A percentile compares a stretch with the other conserved stretches of the same genome.
Conservation (phyloP, 345 rosid species). For the Brassica rapa region DNA sequence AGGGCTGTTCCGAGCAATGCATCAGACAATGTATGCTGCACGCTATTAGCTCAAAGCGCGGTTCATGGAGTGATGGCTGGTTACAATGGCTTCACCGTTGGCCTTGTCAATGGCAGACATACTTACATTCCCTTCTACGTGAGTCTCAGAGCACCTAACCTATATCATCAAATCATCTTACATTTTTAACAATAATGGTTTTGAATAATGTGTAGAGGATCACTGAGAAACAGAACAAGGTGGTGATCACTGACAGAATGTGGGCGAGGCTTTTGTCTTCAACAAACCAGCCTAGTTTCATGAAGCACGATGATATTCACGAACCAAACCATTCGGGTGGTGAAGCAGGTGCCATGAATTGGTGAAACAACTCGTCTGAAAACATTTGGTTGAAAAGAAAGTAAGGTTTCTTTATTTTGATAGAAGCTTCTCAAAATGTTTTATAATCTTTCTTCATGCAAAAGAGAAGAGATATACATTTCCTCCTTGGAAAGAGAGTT, state of each 20-base stretch:
- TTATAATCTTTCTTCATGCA: constrained; percentile 22
- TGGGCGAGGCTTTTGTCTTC: constrained; percentile 94
- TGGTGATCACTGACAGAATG: constrained; percentile 87
- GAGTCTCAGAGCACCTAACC: constrained; percentile 39
- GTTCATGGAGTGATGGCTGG: constrained; percentile 96
- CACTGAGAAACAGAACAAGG: constrained; percentile 72
- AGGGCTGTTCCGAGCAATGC: constrained; percentile 87
- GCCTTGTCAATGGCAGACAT: constrained; percentile 87
- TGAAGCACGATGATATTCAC: constrained; percentile 40
- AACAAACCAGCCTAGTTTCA: constrained; percentile 84
- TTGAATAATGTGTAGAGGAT: constrained; percentile 57
- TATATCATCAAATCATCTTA: background rate
- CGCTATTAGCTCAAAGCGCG: constrained; percentile 85
- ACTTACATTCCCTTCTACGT: constrained; percentile 83
- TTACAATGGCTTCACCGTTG: constrained; percentile 77
- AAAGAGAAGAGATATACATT: constrained; percentile 11
- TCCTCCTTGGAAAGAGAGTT: constrained; percentile 15
- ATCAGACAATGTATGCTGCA: constrained; percentile 87
- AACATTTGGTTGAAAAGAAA: constrained; percentile 21
- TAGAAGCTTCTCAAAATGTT: constrained; percentile 26
- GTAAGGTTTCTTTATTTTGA: constrained; percentile 23
- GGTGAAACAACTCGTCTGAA: constrained; percentile 24
- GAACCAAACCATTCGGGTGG: constrained; percentile 42
- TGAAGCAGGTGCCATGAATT: constrained; percentile 39
- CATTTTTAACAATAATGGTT: background rate